A percentile compares a stretch with the other conserved stretches of the same genome.
Evolutionary conservation across 768 basidiomycete species (phyloP).

Genomic region (Rhizopogon salebrosus): DNA sequence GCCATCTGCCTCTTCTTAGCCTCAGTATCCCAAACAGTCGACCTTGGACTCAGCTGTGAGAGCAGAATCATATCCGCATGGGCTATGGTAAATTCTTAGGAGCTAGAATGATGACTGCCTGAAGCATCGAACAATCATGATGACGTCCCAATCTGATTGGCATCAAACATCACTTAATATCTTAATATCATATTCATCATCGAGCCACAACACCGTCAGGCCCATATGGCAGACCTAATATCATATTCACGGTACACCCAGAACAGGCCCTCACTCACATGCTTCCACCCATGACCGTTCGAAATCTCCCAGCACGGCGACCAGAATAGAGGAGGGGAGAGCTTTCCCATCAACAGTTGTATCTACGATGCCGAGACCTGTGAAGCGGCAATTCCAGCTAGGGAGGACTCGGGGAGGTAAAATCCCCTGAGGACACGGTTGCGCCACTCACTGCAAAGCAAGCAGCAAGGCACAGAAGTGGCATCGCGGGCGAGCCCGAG

Average conservation of each 20-base stretch:
- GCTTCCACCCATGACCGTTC: not conserved
- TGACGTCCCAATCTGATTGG: constrained; percentile 4
- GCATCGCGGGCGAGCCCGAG: not conserved
- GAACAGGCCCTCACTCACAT: not conserved
- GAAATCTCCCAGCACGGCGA: not conserved
- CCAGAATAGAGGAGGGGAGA: not conserved
- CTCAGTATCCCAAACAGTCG: not conserved
- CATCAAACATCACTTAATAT: constrained; percentile 1
- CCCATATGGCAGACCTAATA: not conserved
- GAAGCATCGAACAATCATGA: constrained; percentile 12
- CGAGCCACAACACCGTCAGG: constrained; percentile 10
- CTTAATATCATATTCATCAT: constrained; percentile 13
- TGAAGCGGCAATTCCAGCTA: not conserved
- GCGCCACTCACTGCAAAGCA: not conserved
- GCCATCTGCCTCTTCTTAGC: not conserved
- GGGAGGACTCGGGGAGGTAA: not conserved
- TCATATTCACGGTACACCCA: not conserved
- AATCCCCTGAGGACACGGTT: constrained; percentile 1
- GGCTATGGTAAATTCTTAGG: constrained; percentile 1
- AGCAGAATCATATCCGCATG: constrained; percentile 4
- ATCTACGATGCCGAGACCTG: not conserved
- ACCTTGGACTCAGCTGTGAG: not conserved
- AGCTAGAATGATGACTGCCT: constrained; percentile 9
- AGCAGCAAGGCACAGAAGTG: not conserved
- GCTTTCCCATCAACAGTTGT: constrained; percentile 1